Conservation (phyloP, 495 filamentous ascomycete genomes). For the Podospora pseudoanserina region DNA sequence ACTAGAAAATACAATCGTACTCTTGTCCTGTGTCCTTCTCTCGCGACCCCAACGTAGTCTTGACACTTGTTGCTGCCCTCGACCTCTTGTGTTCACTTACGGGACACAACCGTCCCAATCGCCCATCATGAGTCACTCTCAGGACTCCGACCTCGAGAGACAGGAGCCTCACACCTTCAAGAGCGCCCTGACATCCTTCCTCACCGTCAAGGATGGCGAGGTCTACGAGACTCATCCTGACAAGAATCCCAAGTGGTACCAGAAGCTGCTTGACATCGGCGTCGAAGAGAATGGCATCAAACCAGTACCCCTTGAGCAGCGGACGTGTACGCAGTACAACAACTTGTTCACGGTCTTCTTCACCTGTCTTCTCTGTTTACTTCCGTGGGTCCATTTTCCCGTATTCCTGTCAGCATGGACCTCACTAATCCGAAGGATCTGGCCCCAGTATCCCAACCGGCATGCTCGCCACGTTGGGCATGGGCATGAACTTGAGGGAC, state of each 20-base stretch:
- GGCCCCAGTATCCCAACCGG: slow-evolving; percentile 47
- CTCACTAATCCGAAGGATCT: not conserved
- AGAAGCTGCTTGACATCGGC: slow-evolving; percentile 44
- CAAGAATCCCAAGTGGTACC: slow-evolving; percentile 37
- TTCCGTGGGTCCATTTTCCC: slow-evolving; percentile 39
- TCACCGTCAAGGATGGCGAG: slow-evolving; percentile 31
- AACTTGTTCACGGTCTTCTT: slow-evolving; percentile 50
- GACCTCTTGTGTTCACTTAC: not conserved
- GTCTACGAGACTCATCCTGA: slow-evolving; percentile 33
- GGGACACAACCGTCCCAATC: not conserved
- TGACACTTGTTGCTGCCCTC: not conserved
- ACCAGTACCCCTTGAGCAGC: slow-evolving; percentile 50
- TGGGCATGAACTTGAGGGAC: slow-evolving; percentile 52
- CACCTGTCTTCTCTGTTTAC: slow-evolving; percentile 39
- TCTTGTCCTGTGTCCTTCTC: not conserved
- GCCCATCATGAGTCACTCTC: not conserved
- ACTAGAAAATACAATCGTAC: not conserved
- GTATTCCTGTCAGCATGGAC: not conserved
- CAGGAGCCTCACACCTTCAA: slow-evolving; percentile 5
- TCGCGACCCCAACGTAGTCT: not conserved
- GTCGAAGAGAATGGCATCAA: slow-evolving; percentile 52
- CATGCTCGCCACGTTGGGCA: slow-evolving; percentile 49
- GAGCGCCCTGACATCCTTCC: slow-evolving; percentile 16
- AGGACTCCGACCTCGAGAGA: slow-evolving; percentile 15
- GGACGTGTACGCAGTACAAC: slow-evolving; percentile 49